Percentiles rank a stretch among this genome's conserved stretches.
Evolutionary conservation across 2,329 filamentous ascomycete genomes (phyloP).

Genomic region (Paracoccidioides brasiliensis): DNA sequence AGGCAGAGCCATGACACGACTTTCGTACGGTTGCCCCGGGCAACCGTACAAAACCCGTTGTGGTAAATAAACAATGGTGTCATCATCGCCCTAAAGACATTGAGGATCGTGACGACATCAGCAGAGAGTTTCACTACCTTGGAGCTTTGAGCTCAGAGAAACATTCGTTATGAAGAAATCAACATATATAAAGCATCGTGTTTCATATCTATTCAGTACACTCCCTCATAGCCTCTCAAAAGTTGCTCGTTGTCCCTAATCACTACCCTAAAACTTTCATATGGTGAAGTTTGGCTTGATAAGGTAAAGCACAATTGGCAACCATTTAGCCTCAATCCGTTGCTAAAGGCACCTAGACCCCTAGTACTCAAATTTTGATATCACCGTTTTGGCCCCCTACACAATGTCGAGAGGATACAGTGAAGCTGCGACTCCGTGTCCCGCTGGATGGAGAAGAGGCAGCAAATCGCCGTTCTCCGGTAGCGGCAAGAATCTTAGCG

Average conservation of each 20-base stretch:
- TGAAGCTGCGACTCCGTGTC: constrained; percentile 24
- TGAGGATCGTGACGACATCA: neutral
- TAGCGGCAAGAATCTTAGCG: constrained; percentile 13
- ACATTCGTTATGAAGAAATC: neutral
- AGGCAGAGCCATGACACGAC: too few species aligned
- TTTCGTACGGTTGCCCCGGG: too few species aligned
- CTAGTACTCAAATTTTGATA: neutral
- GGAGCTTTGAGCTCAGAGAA: neutral
- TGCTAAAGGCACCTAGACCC: neutral
- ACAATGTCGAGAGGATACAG: constrained; percentile 17
- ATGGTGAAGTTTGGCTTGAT: neutral
- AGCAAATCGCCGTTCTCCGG: constrained; percentile 12
- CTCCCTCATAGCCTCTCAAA: neutral
- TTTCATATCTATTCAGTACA: neutral
- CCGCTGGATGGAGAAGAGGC: constrained; percentile 13
- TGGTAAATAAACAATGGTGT: too few species aligned
- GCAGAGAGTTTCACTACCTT: neutral
- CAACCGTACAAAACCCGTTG: too few species aligned
- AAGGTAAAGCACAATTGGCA: neutral
- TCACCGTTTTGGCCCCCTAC: neutral
- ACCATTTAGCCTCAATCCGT: neutral
- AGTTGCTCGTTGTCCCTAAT: neutral
- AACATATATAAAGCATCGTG: neutral
- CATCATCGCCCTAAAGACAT: too few species aligned
- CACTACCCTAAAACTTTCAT: neutral